Evolutionary conservation across 768 basidiomycete species (phyloP), one percentile per base, ranked within the genome.

Genomic region (Tephrocybe sp.): DNA sequence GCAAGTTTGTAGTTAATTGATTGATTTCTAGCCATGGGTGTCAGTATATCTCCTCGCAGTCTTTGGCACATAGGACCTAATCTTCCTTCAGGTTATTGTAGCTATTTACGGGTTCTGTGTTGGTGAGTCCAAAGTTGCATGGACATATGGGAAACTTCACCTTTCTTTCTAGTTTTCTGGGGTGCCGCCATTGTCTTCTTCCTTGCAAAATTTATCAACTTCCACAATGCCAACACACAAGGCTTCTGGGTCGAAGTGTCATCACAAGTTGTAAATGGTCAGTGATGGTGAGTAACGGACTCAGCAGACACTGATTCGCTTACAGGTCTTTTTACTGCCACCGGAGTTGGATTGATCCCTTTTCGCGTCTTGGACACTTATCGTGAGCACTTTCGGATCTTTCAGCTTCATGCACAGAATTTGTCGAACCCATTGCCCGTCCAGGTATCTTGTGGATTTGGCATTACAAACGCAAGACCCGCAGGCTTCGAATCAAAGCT

Each of bases 111-210:
- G 88, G 0, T 87, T 92, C 63, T 65, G 83, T 36, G 82, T 86
- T 33, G 85, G 85, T 83, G 58, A 50, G 79, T 54, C 39, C 21
- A 36, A n/a, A 12, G 10, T 18, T 25, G 33, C 9, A 18, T 17
- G 4, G 34, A 41, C 38, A 32, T 41, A 23, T 26, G 21, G 20
- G 30, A n/a, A 37, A 50, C 41, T 28, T 52, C 42, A 24, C 43
- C 25, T 58, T 30, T 24, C 41, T 32, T 6, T 17, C 4, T 4
- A 81, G 91, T 86, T 0, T 93, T 94, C 60, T 94, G 90, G 91
- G 91, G 92, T 14, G 81, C 88, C 18, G 91, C 85, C 3, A 84
- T 94, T 55, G 87, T 92, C 12, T 67, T 92, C 45, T 85, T 92
- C 67, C 68, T 90, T 3, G 70, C 67, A 20, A 82, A 79, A 62